A percentile compares a stretch with the other conserved stretches of the same genome.
phyloP scores from a whole-genome alignment of 2,329 filamentous ascomycete genomes.

The Fusarium duplospermum region DNA sequence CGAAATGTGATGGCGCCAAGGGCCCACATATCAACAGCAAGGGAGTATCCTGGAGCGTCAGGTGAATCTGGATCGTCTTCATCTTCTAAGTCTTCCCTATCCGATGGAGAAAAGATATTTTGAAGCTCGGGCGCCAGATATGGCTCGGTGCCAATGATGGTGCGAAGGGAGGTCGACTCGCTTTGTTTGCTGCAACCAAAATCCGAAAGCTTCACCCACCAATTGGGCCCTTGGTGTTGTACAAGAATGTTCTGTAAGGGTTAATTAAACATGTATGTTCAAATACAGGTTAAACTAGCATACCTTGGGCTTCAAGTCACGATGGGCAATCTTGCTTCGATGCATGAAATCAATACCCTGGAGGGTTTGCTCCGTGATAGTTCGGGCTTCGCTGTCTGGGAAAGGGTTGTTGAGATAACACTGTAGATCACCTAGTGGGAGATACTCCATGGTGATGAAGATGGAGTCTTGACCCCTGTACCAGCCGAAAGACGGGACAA shows the following conservation, averaged over 20 bases:
- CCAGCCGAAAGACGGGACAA: slow-evolving; percentile 4
- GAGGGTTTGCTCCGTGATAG: background rate
- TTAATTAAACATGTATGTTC: no score
- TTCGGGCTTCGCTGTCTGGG: background rate
- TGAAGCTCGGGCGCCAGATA: slow-evolving; percentile 6
- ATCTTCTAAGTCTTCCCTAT: background rate
- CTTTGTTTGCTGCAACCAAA: slow-evolving; percentile 7
- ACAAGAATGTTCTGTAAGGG: slow-evolving; percentile 13
- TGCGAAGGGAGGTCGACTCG: background rate
- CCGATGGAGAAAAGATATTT: background rate
- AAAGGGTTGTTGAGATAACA: background rate
- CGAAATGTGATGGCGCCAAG: slow-evolving; percentile 8
- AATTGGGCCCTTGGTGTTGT: background rate
- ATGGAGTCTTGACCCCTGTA: background rate
- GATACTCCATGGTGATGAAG: slow-evolving; percentile 12
- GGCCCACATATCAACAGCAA: slow-evolving; percentile 5
- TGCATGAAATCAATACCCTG: slow-evolving; percentile 8
- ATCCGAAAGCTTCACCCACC: slow-evolving; percentile 14
- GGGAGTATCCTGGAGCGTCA: background rate
- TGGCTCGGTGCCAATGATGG: background rate
- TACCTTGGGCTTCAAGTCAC: slow-evolving; percentile 5
- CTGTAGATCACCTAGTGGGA: background rate
- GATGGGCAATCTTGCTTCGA: background rate
- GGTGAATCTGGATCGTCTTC: background rate
- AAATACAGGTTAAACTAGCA: background rate